Base-by-base conservation (phyloP, 2,329 filamentous ascomycete species). In the Cyanodermella asteris region DNA sequence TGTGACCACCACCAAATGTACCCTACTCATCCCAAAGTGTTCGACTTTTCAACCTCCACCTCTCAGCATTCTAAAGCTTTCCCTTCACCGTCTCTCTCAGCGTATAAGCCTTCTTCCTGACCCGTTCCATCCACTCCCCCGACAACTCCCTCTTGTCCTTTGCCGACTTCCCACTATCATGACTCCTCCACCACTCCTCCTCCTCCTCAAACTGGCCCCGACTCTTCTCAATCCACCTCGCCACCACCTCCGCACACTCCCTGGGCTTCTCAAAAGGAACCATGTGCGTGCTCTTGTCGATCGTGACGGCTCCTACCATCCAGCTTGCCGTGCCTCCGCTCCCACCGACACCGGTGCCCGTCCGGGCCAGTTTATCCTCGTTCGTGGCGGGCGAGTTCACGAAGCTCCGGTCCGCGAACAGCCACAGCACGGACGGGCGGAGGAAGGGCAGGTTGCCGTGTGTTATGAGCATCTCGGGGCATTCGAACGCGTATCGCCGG, bases 401-500 rank as follows among this genome's bases (percentile, higher is more conserved):
- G 22, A 25, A 33, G 13, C 36, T 40, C 9, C 27, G 18, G 1
- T 24, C 31, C 2, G 33, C 37, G 25, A 35, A 42, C 3, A 38
- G 26, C 28, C 33, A 42, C 1, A 39, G 18, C 6, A 42, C 37
- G 27, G 33, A 35, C 1, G 38, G 38, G 7, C 38, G 34, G 4
- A 42, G 11, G 13, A 27, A 33, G 3, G 39, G 37, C 4, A 41
- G 18, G 24, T 36, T 36, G 3, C 27, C n/a, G n/a, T n/a, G n/a
- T n/a, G n/a, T n/a, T n/a, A n/a, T n/a, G n/a, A n/a, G n/a, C n/a
- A n/a, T n/a, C n/a, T n/a, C n/a, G n/a, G n/a, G n/a, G n/a, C n/a
- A n/a, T n/a, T n/a, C n/a, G n/a, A n/a, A n/a, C n/a, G n/a, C n/a
- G n/a, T n/a, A n/a, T n/a, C n/a, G n/a, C n/a, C n/a, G n/a, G n/a